Conservation (phyloP, 140 eudicot genomes). For the Bidens hawaiensis region DNA sequence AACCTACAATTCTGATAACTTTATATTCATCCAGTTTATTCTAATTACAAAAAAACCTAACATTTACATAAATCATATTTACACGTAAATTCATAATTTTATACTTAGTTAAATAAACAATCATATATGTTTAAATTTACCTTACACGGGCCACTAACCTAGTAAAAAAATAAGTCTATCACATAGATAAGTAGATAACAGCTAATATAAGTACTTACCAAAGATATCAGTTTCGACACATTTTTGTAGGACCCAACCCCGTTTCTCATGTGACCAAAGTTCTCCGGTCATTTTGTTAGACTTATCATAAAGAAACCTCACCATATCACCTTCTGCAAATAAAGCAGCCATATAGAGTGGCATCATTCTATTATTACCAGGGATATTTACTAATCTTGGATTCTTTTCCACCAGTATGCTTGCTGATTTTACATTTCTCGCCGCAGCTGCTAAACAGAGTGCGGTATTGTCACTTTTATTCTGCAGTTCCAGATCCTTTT, state of each 20-base stretch:
- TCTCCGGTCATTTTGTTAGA: neutral
- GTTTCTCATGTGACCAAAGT: neutral
- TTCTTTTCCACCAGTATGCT: conserved; percentile 21
- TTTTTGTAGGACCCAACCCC: neutral
- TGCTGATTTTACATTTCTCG: conserved; percentile 24
- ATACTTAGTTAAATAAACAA: too few species aligned
- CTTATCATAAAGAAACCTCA: conserved; percentile 19
- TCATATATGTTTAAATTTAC: too few species aligned
- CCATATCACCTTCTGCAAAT: conserved; percentile 24
- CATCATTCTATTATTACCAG: conserved; percentile 2
- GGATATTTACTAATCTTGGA: conserved; percentile 6
- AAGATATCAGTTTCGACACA: conserved; percentile 1
- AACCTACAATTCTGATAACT: too few species aligned
- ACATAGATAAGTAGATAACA: too few species aligned
- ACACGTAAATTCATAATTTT: too few species aligned
- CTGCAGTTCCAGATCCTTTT: conserved; percentile 13
- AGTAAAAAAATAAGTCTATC: too few species aligned
- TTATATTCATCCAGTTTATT: too few species aligned
- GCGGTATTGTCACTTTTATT: conserved; percentile 32
- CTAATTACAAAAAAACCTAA: too few species aligned
- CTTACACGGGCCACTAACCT: too few species aligned
- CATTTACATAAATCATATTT: too few species aligned
- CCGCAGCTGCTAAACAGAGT: conserved; percentile 36
- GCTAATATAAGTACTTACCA: conserved; percentile 1
- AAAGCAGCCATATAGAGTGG: conserved; percentile 41